These are phyloP conservation scores for Physaria fendleri DNA, from an alignment of 345 rosid genomes.

Conservation along the genomic window DNA sequence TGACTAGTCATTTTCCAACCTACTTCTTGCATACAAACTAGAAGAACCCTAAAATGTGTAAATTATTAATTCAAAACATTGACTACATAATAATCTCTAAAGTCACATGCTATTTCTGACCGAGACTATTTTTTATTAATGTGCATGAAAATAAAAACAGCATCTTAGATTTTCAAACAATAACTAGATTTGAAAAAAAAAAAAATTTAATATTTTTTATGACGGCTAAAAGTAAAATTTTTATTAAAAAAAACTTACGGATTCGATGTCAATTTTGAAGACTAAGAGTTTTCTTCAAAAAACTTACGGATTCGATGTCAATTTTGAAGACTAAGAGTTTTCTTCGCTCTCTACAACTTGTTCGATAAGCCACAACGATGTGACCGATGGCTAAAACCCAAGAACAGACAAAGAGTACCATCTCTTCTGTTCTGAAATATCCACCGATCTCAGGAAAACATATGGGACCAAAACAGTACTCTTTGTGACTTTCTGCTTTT, in stretches of 20 bases:
- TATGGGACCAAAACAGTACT: conserved; percentile 5
- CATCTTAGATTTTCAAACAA: conserved; percentile 8
- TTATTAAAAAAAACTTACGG: too few species aligned
- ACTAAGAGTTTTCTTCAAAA: too few species aligned
- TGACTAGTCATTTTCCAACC: conserved; percentile 25
- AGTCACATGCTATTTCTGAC: conserved; percentile 31
- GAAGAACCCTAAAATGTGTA: conserved; percentile 7
- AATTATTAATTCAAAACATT: conserved; percentile 6
- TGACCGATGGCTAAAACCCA: too few species aligned
- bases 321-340: too few species aligned
- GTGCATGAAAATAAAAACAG: neutral
- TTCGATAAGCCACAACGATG: too few species aligned
- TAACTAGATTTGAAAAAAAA: conserved; percentile 11
- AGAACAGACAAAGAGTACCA: too few species aligned
- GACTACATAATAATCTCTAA: conserved; percentile 8
- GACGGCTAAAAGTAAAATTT: too few species aligned
- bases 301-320: too few species aligned
- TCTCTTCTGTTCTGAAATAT: too few species aligned
- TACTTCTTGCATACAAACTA: conserved; percentile 7
- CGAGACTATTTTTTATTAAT: conserved; percentile 11
- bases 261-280: too few species aligned
- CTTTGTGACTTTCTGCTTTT: too few species aligned
- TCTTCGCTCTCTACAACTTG: too few species aligned
- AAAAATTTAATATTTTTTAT: neutral
- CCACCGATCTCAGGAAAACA: conserved; percentile 18